Conservation (phyloP, 768 basidiomycete species). For the Naganishia friedmannii region DNA sequence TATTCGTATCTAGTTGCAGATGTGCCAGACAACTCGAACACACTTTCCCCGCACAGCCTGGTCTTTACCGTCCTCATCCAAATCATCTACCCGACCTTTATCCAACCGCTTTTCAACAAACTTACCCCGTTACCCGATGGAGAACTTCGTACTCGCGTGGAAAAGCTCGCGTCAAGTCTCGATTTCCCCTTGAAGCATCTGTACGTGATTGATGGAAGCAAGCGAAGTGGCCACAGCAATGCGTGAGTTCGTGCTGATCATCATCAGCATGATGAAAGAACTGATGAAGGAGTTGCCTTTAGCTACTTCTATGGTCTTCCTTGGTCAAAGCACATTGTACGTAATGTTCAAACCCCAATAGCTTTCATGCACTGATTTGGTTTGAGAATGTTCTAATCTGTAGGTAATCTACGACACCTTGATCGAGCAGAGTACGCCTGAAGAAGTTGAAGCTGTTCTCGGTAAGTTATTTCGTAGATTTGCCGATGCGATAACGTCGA, state of each 20-base stretch:
- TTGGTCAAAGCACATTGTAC: constrained; percentile 63
- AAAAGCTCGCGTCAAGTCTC: constrained; percentile 71
- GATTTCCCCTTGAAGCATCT: constrained; percentile 90
- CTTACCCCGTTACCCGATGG: constrained; percentile 78
- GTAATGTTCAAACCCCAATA: constrained; percentile 3
- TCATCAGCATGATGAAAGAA: not conserved
- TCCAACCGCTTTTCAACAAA: constrained; percentile 97
- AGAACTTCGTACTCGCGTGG: constrained; percentile 73
- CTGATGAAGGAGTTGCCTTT: not conserved
- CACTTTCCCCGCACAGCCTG: constrained; percentile 58
- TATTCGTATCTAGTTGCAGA: not conserved
- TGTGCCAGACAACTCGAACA: not conserved
- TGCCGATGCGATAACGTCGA: not conserved
- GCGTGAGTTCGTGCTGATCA: constrained; percentile 52
- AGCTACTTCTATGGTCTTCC: constrained; percentile 97
- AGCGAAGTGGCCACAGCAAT: constrained; percentile 90
- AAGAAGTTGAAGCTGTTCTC: constrained; percentile 95
- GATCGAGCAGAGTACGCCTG: constrained; percentile 81
- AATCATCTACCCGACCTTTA: constrained; percentile 50
- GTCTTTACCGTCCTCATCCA: constrained; percentile 77
- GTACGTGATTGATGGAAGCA: constrained; percentile 96
- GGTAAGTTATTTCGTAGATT: constrained; percentile 51
- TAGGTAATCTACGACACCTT: constrained; percentile 91
- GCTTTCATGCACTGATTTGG: not conserved
- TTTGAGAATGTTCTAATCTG: constrained; percentile 63